Conservation (phyloP, 1,284 basidiomycete genomes). For the Ustilago lituana region DNA sequence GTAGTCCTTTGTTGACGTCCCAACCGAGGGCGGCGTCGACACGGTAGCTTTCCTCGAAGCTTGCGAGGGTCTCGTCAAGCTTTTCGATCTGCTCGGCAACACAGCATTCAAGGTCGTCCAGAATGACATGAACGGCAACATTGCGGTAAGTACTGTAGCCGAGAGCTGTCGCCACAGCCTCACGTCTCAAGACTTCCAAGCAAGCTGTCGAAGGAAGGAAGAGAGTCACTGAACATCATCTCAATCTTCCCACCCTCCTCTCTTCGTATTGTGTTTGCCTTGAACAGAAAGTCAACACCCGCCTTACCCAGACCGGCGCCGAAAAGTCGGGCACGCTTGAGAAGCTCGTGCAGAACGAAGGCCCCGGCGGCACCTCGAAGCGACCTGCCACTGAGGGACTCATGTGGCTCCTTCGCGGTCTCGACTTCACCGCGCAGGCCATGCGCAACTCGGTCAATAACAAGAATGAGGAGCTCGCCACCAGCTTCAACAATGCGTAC, state of each 20-base stretch:
- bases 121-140: conserved; percentile 90
- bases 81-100: conserved; percentile 94
- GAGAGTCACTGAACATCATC: neutral
- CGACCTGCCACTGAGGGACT: conserved; percentile 87
- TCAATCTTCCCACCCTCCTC: too few relatives aligned
- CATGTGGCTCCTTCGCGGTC: conserved; percentile 89
- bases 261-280: too few relatives aligned
- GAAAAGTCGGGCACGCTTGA: conserved; percentile 79
- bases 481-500: conserved; percentile 85
- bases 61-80: conserved; percentile 83
- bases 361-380: conserved; percentile 80
- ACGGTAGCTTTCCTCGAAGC: conserved; percentile 90
- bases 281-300: conserved; percentile 74
- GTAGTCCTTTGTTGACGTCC: conserved; percentile 74
- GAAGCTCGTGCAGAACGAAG: conserved; percentile 82
- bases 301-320: conserved; percentile 76
- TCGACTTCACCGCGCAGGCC: conserved; percentile 88
- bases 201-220: too few relatives aligned
- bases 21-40: conserved; percentile 87
- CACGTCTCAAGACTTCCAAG: too few relatives aligned
- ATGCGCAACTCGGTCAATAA: conserved; percentile 79
- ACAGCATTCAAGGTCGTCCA: conserved; percentile 86
- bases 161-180: too few relatives aligned
- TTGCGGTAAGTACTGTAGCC: conserved; percentile 69
- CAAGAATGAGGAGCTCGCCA: conserved; percentile 76